phyloP scores from a whole-genome alignment of 2,329 filamentous ascomycete genomes.

The Colletotrichum liaoningense region DNA sequence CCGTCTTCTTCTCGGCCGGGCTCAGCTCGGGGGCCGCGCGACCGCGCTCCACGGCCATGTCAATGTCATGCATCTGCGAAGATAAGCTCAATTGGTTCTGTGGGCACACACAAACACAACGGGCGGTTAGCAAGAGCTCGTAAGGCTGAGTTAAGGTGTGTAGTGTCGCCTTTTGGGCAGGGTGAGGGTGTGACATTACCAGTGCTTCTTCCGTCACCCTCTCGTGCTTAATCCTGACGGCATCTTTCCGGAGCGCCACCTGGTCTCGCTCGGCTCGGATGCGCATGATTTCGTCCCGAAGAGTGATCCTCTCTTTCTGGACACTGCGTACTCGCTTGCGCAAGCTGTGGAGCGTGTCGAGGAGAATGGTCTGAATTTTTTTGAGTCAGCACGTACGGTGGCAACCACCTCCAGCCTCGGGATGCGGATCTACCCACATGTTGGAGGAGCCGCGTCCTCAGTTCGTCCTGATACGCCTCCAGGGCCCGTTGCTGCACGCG shows the following conservation, averaged over 20 bases:
- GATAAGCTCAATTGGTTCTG: constrained; percentile 66
- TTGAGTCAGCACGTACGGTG: constrained; percentile 5
- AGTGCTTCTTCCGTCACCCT: constrained; percentile 62
- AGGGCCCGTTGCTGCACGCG: constrained; percentile 67
- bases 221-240: constrained; percentile 70
- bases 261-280: constrained; percentile 71
- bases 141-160: constrained; percentile 10
- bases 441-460: constrained; percentile 66
- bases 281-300: constrained; percentile 70
- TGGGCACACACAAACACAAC: neutral
- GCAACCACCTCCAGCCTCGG: constrained; percentile 26
- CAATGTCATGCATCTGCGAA: constrained; percentile 70
- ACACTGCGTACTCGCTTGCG: constrained; percentile 67
- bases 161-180: neutral
- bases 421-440: constrained; percentile 59
- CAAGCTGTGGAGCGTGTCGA: constrained; percentile 69
- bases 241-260: constrained; percentile 72
- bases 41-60: constrained; percentile 65
- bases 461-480: constrained; percentile 68
- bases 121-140: constrained; percentile 16
- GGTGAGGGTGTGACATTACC: constrained; percentile 50
- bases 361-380: constrained; percentile 61
- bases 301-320: constrained; percentile 65
- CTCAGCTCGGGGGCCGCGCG: constrained; percentile 60
- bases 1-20: constrained; percentile 57